Conservation (phyloP, 495 filamentous ascomycete genomes). For the Oleoguttula mirabilis region DNA sequence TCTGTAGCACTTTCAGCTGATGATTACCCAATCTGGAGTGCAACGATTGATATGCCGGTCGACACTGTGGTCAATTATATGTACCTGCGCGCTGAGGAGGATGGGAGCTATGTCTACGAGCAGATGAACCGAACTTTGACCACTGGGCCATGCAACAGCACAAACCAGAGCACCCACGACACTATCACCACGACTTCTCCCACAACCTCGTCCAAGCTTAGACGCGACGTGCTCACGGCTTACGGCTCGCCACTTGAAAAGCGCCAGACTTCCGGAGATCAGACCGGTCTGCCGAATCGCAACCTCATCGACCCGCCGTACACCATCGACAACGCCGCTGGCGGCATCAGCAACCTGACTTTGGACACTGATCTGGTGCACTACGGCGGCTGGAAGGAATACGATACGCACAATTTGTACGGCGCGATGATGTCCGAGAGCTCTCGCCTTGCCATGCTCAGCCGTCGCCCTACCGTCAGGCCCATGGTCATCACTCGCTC, state of each 20-base stretch:
- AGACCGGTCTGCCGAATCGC: constrained; percentile 47
- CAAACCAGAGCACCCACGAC: neutral
- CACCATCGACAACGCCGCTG: constrained; percentile 59
- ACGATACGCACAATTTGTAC: constrained; percentile 73
- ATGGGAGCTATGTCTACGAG: constrained; percentile 18
- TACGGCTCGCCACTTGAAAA: constrained; percentile 4
- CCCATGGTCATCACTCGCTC: constrained; percentile 74
- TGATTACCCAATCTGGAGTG: constrained; percentile 18
- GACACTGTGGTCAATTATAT: constrained; percentile 14
- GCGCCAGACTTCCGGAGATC: constrained; percentile 18
- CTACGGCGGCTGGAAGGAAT: constrained; percentile 56
- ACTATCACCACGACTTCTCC: constrained; percentile 13
- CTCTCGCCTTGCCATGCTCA: constrained; percentile 55
- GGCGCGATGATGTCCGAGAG: constrained; percentile 73
- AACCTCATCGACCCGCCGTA: constrained; percentile 64
- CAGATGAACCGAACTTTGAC: constrained; percentile 14
- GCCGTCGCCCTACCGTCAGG: constrained; percentile 51
- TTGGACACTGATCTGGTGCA: constrained; percentile 65
- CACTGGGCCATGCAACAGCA: constrained; percentile 14
- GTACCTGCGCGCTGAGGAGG: constrained; percentile 11
- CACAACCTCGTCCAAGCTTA: neutral
- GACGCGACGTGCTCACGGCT: neutral
- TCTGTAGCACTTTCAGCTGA: constrained; percentile 5
- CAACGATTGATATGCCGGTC: constrained; percentile 14
- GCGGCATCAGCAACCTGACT: constrained; percentile 59